Evolutionary conservation across 2,329 filamentous ascomycete genomes (phyloP).

Genomic region (Scedosporium apiospermum): DNA sequence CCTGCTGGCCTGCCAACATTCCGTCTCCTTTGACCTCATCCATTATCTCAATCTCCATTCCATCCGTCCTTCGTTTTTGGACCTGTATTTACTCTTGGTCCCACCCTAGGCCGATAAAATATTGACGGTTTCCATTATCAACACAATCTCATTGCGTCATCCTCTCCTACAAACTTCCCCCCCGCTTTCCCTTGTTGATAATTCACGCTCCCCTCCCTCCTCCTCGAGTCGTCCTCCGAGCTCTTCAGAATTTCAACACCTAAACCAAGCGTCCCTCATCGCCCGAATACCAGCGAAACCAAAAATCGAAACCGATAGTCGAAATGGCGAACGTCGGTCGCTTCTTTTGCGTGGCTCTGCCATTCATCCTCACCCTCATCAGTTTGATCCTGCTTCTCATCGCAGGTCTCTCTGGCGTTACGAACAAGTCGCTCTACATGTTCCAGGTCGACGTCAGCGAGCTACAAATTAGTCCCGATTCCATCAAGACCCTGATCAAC

Average conservation of each 20-base stretch:
- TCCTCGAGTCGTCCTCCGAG: too few relatives aligned
- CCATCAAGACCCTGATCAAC: conserved; percentile 2
- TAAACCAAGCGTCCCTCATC: background rate
- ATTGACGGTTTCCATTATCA: background rate
- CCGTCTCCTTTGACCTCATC: background rate
- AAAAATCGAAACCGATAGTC: background rate
- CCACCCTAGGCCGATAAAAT: background rate
- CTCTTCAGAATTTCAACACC: background rate
- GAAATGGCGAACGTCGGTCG: conserved; percentile 46
- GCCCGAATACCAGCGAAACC: background rate
- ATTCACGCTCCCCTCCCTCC: too few relatives aligned
- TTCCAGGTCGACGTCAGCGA: conserved; percentile 54
- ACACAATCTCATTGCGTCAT: too few relatives aligned
- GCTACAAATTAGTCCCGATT: conserved; percentile 35
- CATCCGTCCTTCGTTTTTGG: background rate
- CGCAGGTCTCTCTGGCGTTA: conserved; percentile 44
- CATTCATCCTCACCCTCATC: conserved; percentile 70
- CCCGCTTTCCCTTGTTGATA: too few relatives aligned
- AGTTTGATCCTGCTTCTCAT: conserved; percentile 62
- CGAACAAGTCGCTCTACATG: conserved; percentile 46
- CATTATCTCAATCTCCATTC: background rate
- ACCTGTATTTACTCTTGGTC: background rate
- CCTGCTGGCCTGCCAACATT: background rate
- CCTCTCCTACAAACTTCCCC: too few relatives aligned
- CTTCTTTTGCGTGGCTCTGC: conserved; percentile 78